Evolutionary conservation across 371 early-diverging fungal species (phyloP), one percentile per base, ranked within the genome.

Genomic region (Rhizopus delemar): DNA sequence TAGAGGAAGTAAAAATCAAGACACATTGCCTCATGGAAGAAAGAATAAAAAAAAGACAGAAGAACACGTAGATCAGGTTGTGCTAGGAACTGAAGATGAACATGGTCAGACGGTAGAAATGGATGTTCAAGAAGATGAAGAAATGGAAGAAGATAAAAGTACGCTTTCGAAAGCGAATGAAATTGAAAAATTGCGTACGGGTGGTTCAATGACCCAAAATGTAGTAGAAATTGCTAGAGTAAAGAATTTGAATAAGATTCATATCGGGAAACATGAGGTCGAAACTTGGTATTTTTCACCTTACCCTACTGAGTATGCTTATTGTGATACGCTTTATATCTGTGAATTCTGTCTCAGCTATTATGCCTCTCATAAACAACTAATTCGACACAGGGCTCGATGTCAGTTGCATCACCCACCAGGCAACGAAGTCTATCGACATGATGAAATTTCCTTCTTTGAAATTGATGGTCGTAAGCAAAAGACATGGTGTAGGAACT

Each of bases 281-380:
- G 96, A 98, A 65, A 84, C 99, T 0, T 99, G 99, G 99, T 98
- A 99, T 74, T 96, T 97, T 79, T 93, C 95, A 31, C 97, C 98
- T 0, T 98, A 96, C 63, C 97, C 97, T 3, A 78, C 80, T 41
- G 92, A 92, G 60, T 88, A 88, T 58, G 83, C 91, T 5, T 78
- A 90, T 50, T 79, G 84, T 13, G 78, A 81, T 12, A 74, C 80
- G 15, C 75, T 98, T 6, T 93, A 91, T 66, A 85, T 98, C 41
- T 98, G 99, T 70, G 94, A 96, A 66, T 97, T 93, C 61, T 98
- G 99, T 69, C 65, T 98, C 9, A 85, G 79, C 46, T 94, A 90
- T 60, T 94, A 93, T 66, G 81, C 78, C 3, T 83, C 86, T 8
- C 74, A 83, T 36, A 82, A 79, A 31, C 87, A 86, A 57, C 74